Conservation (phyloP, 768 basidiomycete species). For the Lentinula detonsa region DNA sequence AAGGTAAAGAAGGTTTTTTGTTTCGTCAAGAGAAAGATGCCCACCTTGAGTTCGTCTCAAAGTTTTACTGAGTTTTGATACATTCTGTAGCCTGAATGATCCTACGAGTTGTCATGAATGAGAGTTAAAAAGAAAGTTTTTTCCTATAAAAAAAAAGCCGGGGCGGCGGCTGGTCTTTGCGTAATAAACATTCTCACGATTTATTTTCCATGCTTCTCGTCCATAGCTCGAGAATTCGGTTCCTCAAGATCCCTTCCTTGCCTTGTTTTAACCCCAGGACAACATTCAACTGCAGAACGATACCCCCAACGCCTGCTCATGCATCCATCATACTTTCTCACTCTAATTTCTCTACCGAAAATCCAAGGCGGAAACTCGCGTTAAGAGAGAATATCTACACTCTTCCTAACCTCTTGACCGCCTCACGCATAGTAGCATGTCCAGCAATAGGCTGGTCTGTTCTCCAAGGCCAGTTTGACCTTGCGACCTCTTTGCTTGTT, state of each 20-base stretch:
- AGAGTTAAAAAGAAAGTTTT: too few relatives aligned
- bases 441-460: constrained; percentile 92
- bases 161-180: too few relatives aligned
- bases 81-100: too few relatives aligned
- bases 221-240: background rate
- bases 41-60: too few relatives aligned
- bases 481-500: constrained; percentile 78
- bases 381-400: constrained; percentile 89
- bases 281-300: background rate
- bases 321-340: background rate
- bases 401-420: constrained; percentile 83
- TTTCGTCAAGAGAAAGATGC: too few relatives aligned
- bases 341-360: constrained; percentile 11
- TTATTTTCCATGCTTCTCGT: background rate
- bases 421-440: constrained; percentile 83
- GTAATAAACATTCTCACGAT: background rate
- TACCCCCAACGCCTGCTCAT: background rate
- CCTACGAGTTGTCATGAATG: too few relatives aligned
- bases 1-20: too few relatives aligned
- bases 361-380: constrained; percentile 21
- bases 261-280: background rate
- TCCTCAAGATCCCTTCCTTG: background rate
- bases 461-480: constrained; percentile 68
- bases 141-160: too few relatives aligned
- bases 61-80: too few relatives aligned